phyloP scores from a whole-genome alignment of 495 filamentous ascomycete species.

The Penicillium paradoxum region DNA sequence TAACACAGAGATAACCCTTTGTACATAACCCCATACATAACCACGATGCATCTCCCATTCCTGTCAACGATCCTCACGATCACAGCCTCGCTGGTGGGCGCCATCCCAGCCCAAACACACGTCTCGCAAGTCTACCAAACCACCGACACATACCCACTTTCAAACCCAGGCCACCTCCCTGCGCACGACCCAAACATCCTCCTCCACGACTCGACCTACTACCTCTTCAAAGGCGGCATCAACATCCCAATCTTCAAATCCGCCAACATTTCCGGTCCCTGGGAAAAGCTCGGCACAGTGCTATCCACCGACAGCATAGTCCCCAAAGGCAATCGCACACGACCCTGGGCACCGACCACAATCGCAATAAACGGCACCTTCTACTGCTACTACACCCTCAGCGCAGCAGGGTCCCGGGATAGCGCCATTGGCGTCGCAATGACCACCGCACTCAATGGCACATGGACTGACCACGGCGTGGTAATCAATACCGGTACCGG shows the following conservation, averaged over 20 bases:
- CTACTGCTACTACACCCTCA: constrained; percentile 70
- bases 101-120: constrained; percentile 10
- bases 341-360: constrained; percentile 61
- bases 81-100: constrained; percentile 1
- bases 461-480: constrained; percentile 52
- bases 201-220: constrained; percentile 28
- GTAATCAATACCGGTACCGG: constrained; percentile 38
- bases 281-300: constrained; percentile 37
- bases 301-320: constrained; percentile 35
- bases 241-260: constrained; percentile 32
- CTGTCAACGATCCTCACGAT: constrained; percentile 5
- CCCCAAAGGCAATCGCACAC: constrained; percentile 27
- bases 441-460: constrained; percentile 48
- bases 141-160: constrained; percentile 28
- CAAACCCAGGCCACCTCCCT: constrained; percentile 33
- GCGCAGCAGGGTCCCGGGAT: constrained; percentile 55
- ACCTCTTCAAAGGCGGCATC: constrained; percentile 36
- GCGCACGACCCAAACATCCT: constrained; percentile 41
- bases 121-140: constrained; percentile 24
- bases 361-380: constrained; percentile 51
- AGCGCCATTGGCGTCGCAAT: constrained; percentile 70
- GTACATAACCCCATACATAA: neutral
- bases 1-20: neutral
- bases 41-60: neutral
- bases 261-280: constrained; percentile 35